Conservation (phyloP, 1,139 yeast species). For the Scheffersomyces lignicola region DNA sequence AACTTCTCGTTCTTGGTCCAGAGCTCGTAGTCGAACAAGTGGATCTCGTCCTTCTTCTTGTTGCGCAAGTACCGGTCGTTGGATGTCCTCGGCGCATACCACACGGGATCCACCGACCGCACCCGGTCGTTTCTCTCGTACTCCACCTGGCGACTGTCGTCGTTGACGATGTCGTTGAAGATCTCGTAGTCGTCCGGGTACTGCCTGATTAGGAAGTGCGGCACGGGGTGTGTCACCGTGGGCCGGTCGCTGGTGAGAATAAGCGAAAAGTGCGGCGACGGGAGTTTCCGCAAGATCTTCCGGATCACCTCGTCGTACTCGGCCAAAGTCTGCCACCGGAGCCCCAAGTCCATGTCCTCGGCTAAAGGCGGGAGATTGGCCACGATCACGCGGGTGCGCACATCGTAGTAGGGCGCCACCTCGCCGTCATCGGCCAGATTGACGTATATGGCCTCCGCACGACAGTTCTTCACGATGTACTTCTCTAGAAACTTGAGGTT, state of each 20-base stretch:
- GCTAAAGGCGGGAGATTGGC: constrained; percentile 56
- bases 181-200: constrained; percentile 38
- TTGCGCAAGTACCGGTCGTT: constrained; percentile 32
- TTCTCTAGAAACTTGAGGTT: constrained; percentile 50
- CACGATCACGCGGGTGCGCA: constrained; percentile 57
- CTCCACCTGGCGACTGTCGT: constrained; percentile 47
- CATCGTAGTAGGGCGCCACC: constrained; percentile 52
- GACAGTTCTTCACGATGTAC: constrained; percentile 46
- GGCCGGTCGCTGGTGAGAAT: constrained; percentile 40
- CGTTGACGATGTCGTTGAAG: constrained; percentile 48
- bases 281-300: constrained; percentile 58
- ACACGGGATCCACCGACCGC: constrained; percentile 33
- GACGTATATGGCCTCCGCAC: constrained; percentile 43
- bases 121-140: constrained; percentile 55
- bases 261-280: constrained; percentile 63
- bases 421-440: constrained; percentile 43
- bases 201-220: constrained; percentile 24
- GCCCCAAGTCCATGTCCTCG: constrained; percentile 9
- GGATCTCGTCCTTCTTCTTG: constrained; percentile 35
- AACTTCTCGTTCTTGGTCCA: constrained; percentile 44
- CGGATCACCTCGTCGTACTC: constrained; percentile 54
- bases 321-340: constrained; percentile 10
- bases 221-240: constrained; percentile 32
- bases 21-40: constrained; percentile 37
- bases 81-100: constrained; percentile 33